Conservation (phyloP, 257 asterid species). For the Misopates orontium region DNA sequence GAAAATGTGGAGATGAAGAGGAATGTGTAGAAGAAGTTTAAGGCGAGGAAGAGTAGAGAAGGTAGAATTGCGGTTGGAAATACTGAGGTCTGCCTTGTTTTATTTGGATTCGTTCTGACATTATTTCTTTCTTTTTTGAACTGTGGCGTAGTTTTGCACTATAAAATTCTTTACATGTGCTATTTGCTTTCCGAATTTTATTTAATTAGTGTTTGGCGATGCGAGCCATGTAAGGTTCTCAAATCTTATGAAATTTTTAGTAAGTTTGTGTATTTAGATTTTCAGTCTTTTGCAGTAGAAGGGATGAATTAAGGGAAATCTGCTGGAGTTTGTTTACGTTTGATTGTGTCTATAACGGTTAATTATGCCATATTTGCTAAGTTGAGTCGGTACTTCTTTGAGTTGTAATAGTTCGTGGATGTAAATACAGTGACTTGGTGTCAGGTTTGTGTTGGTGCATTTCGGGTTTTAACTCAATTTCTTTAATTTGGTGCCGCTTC, state of each 20-base stretch:
- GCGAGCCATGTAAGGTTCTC: constrained; percentile 2
- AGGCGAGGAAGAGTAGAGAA: constrained; percentile 53
- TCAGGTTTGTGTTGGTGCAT: background rate
- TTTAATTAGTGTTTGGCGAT: background rate
- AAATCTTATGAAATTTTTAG: background rate
- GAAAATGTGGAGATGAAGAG: constrained; percentile 30
- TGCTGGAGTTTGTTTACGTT: background rate
- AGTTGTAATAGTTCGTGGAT: background rate
- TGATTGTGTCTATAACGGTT: background rate
- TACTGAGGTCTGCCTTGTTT: constrained; percentile 29
- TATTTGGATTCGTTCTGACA: background rate
- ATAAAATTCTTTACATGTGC: background rate
- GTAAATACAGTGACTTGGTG: background rate
- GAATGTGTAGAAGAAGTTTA: constrained; percentile 55
- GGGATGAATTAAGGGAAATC: constrained; percentile 14
- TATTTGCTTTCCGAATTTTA: constrained; percentile 1
- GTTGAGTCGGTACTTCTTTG: background rate
- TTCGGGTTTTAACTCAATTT: background rate
- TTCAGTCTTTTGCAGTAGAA: background rate
- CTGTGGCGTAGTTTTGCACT: background rate
- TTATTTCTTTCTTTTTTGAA: background rate
- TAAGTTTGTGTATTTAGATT: background rate
- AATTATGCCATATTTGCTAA: background rate
- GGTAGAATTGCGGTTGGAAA: constrained; percentile 50
- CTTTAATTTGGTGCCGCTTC: no score